Evolutionary conservation across 805 yeast genomes (phyloP).

Genomic region (Sugiyamaella chiloensis): DNA sequence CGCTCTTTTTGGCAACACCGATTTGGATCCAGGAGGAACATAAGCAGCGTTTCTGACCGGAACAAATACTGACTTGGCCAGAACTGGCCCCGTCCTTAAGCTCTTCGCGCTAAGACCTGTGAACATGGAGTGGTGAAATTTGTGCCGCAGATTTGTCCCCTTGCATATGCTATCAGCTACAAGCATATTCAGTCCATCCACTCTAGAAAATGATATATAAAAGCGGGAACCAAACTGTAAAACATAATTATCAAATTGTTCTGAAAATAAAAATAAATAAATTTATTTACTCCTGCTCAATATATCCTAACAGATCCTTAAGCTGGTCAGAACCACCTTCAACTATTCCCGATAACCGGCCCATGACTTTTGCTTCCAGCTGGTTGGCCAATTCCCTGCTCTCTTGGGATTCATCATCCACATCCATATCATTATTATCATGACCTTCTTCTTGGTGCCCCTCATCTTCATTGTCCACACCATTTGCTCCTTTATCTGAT

Average conservation of each 20-base stretch:
- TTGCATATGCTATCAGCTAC: too few species aligned
- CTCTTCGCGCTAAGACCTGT: not conserved
- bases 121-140: slow-evolving; percentile 2
- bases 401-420: too few species aligned
- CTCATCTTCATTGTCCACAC: not conserved
- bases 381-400: too few species aligned
- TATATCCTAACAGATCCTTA: slow-evolving; percentile 10
- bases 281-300: slow-evolving; percentile 23
- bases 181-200: too few species aligned
- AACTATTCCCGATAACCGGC: too few species aligned
- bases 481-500: slow-evolving; percentile 14
- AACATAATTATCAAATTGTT: too few species aligned
- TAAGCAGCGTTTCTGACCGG: slow-evolving; percentile 8
- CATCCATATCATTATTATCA: slow-evolving; percentile 1
- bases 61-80: not conserved
- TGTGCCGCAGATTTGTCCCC: slow-evolving; percentile 6
- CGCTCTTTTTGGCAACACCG: slow-evolving; percentile 20
- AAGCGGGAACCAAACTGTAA: too few species aligned
- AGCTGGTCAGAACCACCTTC: slow-evolving; percentile 12
- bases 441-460: slow-evolving; percentile 13
- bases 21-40: slow-evolving; percentile 20
- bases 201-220: too few species aligned
- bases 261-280: too few species aligned
- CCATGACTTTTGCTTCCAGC: too few species aligned
- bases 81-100: not conserved